Evolutionary conservation across 805 yeast species (phyloP), one percentile per base, ranked within the genome.

Genomic region (Candida pseudoglaebosa): DNA sequence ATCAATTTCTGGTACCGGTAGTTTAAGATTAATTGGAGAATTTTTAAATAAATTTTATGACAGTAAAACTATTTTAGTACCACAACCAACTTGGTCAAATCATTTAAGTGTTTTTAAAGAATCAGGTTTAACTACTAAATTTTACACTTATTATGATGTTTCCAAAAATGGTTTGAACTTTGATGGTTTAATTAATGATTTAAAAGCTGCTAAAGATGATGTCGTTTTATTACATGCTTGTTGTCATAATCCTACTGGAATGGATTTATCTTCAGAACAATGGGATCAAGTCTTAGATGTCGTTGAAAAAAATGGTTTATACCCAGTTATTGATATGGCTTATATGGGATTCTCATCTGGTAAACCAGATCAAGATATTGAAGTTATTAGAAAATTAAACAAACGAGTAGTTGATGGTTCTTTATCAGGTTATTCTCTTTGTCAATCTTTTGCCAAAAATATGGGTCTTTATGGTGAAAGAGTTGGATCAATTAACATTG

Each of bases 221-320:
- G 75, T 78, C 38, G 82, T 89, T 16, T 71, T 90, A 40, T 74
- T 90, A 44, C 98, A 90, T 62, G 96, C 96, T 6, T 89, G 96
- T 59, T 93, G 96, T 54, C 97, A 90, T 70, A 91, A 90, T 71
- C 98, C 98, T 39, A 91, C 97, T 14, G 98, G 97, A 47, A 80
- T 90, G 60, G 97, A 90, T 59, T 93, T 95, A 44, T 78, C 87
- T 13, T 62, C 66, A 19, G 85, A 78, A 46, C 87, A 90, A 58
- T 89, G 96, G 96, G 71, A 75, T 44, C 64, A 74, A 59, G 85
- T 91, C 28, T 70, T 85, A 52, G 78, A 81, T 35, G 77, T 82
- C 24, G 57, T 85, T 29, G 65, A 75, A 50, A 59, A 69, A 35
- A 76, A 77, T 57, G 66, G 73, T 32, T 75, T 86, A 53, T 75